Conservation (phyloP, 2,329 filamentous ascomycete species). For the Ilyonectria sp. region DNA sequence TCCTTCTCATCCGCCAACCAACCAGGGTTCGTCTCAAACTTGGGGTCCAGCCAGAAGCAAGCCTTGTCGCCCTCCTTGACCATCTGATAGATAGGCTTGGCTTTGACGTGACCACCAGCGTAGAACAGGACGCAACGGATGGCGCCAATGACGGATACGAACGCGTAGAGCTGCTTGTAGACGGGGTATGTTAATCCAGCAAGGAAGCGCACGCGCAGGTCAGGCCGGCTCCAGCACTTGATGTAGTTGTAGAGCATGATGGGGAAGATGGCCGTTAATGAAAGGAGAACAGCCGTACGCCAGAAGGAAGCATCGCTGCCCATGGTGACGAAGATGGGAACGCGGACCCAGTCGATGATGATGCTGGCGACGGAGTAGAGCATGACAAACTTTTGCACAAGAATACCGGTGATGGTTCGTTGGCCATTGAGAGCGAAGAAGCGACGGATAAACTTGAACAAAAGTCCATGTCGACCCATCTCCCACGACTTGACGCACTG, state of each 20-base stretch:
- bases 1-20: slow-evolving; percentile 31
- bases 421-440: slow-evolving; percentile 25
- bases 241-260: slow-evolving; percentile 28
- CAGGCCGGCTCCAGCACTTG: slow-evolving; percentile 20
- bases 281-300: slow-evolving; percentile 13
- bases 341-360: slow-evolving; percentile 28
- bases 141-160: slow-evolving; percentile 26
- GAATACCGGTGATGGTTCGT: slow-evolving; percentile 13
- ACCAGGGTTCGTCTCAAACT: slow-evolving; percentile 28
- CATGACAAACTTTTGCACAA: slow-evolving; percentile 25
- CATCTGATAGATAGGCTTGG: slow-evolving; percentile 28
- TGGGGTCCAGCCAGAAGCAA: slow-evolving; percentile 29
- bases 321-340: slow-evolving; percentile 27
- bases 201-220: slow-evolving; percentile 16
- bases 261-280: slow-evolving; percentile 13
- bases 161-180: slow-evolving; percentile 30
- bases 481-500: slow-evolving; percentile 40
- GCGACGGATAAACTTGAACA: slow-evolving; percentile 20
- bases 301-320: slow-evolving; percentile 14
- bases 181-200: slow-evolving; percentile 25
- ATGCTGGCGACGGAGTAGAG: slow-evolving; percentile 24
- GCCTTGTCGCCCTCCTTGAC: slow-evolving; percentile 23
- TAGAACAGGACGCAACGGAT: slow-evolving; percentile 27
- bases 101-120: slow-evolving; percentile 27
- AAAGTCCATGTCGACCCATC: slow-evolving; percentile 34